Evolutionary conservation across 2,329 filamentous ascomycete species (phyloP).

Genomic region (Hypoxylon sp.): DNA sequence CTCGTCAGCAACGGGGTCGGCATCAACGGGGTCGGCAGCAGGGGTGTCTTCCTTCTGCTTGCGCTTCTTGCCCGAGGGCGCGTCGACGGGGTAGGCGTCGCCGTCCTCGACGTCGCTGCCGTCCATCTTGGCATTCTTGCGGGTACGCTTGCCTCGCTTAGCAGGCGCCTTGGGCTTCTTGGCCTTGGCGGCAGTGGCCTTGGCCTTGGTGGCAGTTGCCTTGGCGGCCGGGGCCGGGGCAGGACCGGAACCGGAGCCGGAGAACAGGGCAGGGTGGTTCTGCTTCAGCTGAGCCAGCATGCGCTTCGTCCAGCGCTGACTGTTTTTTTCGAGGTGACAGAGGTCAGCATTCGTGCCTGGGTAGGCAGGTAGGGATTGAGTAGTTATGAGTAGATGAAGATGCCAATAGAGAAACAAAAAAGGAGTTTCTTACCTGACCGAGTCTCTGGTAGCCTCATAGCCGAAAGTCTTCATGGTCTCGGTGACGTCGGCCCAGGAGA

Average conservation of each 20-base stretch:
- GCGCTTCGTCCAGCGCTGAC: slow-evolving; percentile 7
- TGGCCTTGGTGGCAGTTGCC: not conserved
- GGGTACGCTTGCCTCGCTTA: not conserved
- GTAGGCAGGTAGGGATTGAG: too few species aligned
- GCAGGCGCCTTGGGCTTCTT: not conserved
- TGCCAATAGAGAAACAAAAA: not conserved
- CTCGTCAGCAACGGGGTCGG: not conserved
- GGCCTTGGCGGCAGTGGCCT: not conserved
- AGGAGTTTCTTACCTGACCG: slow-evolving; percentile 13
- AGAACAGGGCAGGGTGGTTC: not conserved
- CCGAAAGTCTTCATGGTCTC: slow-evolving; percentile 2
- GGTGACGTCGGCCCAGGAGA: slow-evolving; percentile 1
- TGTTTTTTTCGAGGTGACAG: not conserved
- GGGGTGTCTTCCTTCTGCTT: not conserved
- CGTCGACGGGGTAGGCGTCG: not conserved
- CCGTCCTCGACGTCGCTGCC: not conserved
- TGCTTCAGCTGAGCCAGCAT: not conserved
- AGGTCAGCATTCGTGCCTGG: not conserved
- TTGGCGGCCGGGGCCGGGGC: not conserved
- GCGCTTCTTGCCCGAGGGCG: not conserved
- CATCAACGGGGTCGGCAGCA: not conserved
- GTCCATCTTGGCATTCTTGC: not conserved
- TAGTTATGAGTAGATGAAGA: not conserved
- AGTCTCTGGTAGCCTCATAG: slow-evolving; percentile 4
- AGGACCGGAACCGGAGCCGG: not conserved